Percentiles rank a stretch among this genome's conserved stretches.
Conservation (phyloP, 1,284 basidiomycete species). For the Agroathelia rolfsii region DNA sequence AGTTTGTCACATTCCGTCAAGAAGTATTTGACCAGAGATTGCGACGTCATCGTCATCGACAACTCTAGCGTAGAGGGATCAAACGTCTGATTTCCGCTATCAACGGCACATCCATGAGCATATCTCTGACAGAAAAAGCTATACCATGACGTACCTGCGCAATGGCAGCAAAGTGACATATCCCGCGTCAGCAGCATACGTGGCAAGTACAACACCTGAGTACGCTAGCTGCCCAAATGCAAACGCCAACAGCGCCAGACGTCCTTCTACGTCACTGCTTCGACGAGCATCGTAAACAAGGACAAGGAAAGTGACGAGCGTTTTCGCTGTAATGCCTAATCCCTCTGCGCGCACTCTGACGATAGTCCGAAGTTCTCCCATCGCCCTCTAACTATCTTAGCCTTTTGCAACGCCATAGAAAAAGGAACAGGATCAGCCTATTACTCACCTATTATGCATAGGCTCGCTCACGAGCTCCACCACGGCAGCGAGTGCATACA, state of each 20-base stretch:
- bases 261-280: conserved; percentile 17
- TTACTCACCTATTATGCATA: conserved; percentile 62
- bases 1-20: conserved; percentile 95
- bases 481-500: conserved; percentile 69
- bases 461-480: conserved; percentile 78
- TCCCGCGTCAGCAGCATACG: conserved; percentile 23
- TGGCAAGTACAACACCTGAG: conserved; percentile 32
- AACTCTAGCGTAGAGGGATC: conserved; percentile 46
- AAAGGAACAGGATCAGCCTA: conserved; percentile 6
- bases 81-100: conserved; percentile 23
- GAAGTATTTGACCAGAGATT: conserved; percentile 88
- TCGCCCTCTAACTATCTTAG: conserved; percentile 35
- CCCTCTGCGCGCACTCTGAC: conserved; percentile 79
- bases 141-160: conserved; percentile 1
- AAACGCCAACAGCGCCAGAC: conserved; percentile 68
- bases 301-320: conserved; percentile 57
- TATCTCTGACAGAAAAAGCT: conserved; percentile 5
- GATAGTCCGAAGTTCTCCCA: conserved; percentile 54
- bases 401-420: conserved; percentile 3
- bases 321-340: conserved; percentile 66
- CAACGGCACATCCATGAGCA: conserved; percentile 2
- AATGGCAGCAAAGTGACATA: conserved; percentile 15
- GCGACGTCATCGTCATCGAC: conserved; percentile 72
- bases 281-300: conserved; percentile 36
- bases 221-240: conserved; percentile 75